Conservation (phyloP, 2,329 filamentous ascomycete species). For the Botrytis byssoidea region DNA sequence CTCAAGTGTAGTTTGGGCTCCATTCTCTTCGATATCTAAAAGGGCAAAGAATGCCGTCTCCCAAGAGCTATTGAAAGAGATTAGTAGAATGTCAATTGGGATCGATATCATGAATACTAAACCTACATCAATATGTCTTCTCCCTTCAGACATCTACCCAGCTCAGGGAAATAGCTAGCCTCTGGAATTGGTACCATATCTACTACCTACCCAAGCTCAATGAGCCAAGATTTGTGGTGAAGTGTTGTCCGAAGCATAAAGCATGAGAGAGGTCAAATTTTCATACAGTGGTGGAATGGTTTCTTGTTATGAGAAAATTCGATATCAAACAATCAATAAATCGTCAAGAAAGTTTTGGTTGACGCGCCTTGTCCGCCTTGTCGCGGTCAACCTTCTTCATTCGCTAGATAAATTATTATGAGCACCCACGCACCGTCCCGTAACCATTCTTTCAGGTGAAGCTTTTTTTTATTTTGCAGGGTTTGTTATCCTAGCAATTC, state of each 20-base stretch:
- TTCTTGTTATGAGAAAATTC: background rate
- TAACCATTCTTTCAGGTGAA: constrained; percentile 7
- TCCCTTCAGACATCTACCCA: constrained; percentile 81
- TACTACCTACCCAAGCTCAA: constrained; percentile 56
- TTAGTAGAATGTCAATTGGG: background rate
- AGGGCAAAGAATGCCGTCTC: constrained; percentile 57
- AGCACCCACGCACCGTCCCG: background rate
- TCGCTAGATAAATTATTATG: constrained; percentile 2
- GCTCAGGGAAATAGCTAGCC: constrained; percentile 74
- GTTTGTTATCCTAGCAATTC: background rate
- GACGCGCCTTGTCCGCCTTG: constrained; percentile 28
- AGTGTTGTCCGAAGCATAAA: constrained; percentile 36
- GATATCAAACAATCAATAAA: constrained; percentile 3
- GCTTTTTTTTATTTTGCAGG: constrained; percentile 17
- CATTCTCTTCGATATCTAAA: constrained; percentile 55
- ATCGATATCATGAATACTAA: background rate
- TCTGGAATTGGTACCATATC: constrained; percentile 70
- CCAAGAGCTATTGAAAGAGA: constrained; percentile 53
- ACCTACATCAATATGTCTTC: constrained; percentile 76
- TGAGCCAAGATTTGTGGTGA: constrained; percentile 32
- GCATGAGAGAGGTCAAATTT: constrained; percentile 32
- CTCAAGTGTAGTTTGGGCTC: constrained; percentile 55
- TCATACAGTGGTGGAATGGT: background rate
- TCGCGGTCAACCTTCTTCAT: constrained; percentile 8
- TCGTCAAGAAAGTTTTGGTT: constrained; percentile 17